Base-by-base conservation (phyloP, 768 basidiomycete genomes). In the Tremella mesenterica region DNA sequence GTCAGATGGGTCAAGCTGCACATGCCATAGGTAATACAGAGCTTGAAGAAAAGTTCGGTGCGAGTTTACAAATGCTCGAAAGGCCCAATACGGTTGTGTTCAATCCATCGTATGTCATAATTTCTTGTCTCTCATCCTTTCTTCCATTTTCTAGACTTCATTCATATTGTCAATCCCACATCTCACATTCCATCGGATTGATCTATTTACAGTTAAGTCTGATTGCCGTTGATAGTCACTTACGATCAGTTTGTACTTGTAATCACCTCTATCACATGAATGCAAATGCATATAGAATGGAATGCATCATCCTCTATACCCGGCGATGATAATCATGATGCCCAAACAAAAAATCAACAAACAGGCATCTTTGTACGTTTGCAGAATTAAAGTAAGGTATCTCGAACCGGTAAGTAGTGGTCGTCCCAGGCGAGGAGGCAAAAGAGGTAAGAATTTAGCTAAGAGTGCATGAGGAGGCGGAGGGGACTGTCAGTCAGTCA, bases 21-120 rank as follows among this genome's bases (percentile, higher is more conserved):
- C 90, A 91, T 68, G 95, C 95, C 18, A 97, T 97, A 58, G 95
- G 95, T 10, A 97, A 96, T 73, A 79, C 79, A 10, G 95, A 97
- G 64, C 78, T 99, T 18, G 83, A 91, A 74, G 83, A 91, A 64
- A 95, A 91, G 73, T 97, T 99, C 66, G 86, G 85, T 60, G 87
- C 87, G 69, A 80, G 86, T 14, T 84, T 86, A 0, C 89, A 91
- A 74, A 84, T 92, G 86, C 82, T 96, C 21, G 90, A 90, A 73
- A 79, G 90, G 38, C 91, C 86, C 0, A 92, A 91, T 71, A 91
- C 88, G 0, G 90, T 96, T 26, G 71, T 75, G 0, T 75, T 75
- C 61, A 71, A 71, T 52, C 72, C 72, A 27, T 73, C 72, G 67
- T 73, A 48, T 49, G 67, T 65, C 16, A 26, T 30, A 9, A 0